Conservation (phyloP, 1,139 yeast genomes). For the Suhomyces yuchorum region DNA sequence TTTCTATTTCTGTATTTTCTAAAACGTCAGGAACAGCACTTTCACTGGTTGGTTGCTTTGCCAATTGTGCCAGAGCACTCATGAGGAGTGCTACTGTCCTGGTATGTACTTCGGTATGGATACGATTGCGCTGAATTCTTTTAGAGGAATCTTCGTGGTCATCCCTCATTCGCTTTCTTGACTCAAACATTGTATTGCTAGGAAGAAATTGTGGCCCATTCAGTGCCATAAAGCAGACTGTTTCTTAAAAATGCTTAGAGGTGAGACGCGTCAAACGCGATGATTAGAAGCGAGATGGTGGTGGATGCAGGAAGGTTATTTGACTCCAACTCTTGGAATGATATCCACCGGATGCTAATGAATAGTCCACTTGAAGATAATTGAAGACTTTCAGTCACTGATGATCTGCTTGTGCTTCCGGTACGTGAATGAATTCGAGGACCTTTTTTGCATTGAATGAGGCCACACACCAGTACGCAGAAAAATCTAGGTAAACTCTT, state of each 20-base stretch:
- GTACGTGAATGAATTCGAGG: too few species aligned
- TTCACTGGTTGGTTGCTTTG: slow-evolving; percentile 4
- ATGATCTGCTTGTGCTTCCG: too few species aligned
- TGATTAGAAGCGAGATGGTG: neutral
- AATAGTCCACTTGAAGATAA: too few species aligned
- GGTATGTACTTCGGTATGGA: slow-evolving; percentile 35
- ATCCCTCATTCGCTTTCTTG: slow-evolving; percentile 16
- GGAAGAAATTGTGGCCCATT: too few species aligned
- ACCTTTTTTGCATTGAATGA: too few species aligned
- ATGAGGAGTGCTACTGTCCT: slow-evolving; percentile 35
- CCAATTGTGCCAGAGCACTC: slow-evolving; percentile 11
- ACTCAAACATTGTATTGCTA: slow-evolving; percentile 5
- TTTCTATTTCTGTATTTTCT: slow-evolving; percentile 1
- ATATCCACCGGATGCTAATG: too few species aligned
- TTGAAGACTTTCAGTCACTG: too few species aligned
- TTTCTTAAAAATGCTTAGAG: too few species aligned
- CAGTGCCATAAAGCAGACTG: too few species aligned
- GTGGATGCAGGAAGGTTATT: neutral
- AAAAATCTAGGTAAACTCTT: too few species aligned
- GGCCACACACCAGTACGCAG: too few species aligned
- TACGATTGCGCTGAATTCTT: slow-evolving; percentile 28
- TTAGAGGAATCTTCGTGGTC: slow-evolving; percentile 17
- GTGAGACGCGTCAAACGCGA: neutral
- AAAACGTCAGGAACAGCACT: neutral
- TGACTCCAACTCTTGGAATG: neutral